Evolutionary conservation across 2,329 filamentous ascomycete genomes (phyloP), one percentile per base, ranked within the genome.

Genomic region (Hypoxylon sp.): DNA sequence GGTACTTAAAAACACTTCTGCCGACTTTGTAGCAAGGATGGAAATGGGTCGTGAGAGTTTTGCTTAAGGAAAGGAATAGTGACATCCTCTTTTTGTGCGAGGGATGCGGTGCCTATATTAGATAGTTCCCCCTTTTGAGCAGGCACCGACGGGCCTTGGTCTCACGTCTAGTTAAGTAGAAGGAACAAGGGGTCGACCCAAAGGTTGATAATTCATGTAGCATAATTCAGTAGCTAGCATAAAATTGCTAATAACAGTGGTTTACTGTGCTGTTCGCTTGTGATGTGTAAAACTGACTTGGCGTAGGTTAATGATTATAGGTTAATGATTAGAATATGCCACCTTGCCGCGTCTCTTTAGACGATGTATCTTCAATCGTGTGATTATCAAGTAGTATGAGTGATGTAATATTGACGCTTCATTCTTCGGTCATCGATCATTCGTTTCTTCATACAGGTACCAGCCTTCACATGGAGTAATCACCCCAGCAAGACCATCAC

Each of bases 201-300:
- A 19, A 4, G 16, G 37, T 41, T 41, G 37, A 41, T 41, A 11
- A 61, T 63, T 69, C 59, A 27, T 63, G 63, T 69, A 69, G 63
- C 60, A 61, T 63, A 67, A 32, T 55, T n/a, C 56, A 60, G 29
- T 67, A 69, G 57, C 16, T 65, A 68, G 67, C 67, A 69, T 59
- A 69, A 69, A 60, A n/a, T 52, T 63, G 56, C 50, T 67, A 59
- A 66, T 67, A 59, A 21, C 55, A 48, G 27, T 51, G 12, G 21
- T 14, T 34, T 34, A 3, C 39, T 32, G 5, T 48, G 11, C 25
- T 25, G 16, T 1, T 41, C 8, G 1, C 37, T 41, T 21, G 32
- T 64, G 54, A 50, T 48, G 27, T 54, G 27, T 25, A n/a, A 9
- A 8, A 41, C 7, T 11, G 2, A 16, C 6, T 30, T 19, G 43